A percentile compares a stretch with the other conserved stretches of the same genome.
These are phyloP conservation scores for Erythrophleum fordii DNA, from an alignment of 306 rosid genomes.

Conservation along the genomic window DNA sequence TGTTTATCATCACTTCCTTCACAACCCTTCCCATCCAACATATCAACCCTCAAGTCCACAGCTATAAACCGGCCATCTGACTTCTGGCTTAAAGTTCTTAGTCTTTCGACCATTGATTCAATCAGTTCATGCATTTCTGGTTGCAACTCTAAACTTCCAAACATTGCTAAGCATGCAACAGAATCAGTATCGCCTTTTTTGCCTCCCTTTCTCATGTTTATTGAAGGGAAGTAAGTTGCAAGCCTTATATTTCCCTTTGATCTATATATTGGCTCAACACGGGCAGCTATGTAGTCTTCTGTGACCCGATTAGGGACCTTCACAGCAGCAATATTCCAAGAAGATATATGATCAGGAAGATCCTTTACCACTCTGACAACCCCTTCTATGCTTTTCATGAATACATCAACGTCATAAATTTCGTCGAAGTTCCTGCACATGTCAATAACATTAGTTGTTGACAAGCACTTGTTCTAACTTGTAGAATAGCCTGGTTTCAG, in stretches of 20 bases:
- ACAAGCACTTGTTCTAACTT: constrained; percentile 12
- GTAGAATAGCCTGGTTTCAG: not conserved
- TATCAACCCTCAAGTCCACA: constrained; percentile 76
- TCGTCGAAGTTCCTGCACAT: constrained; percentile 75
- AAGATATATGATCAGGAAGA: constrained; percentile 61
- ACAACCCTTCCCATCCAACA: constrained; percentile 75
- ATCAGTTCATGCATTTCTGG: constrained; percentile 70
- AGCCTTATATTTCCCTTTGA: constrained; percentile 66
- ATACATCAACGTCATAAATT: constrained; percentile 70
- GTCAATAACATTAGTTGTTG: constrained; percentile 5
- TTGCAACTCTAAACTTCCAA: constrained; percentile 78
- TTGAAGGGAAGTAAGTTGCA: constrained; percentile 81
- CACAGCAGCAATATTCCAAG: constrained; percentile 66
- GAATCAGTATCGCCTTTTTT: constrained; percentile 55
- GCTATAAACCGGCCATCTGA: constrained; percentile 75
- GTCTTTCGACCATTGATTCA: constrained; percentile 70
- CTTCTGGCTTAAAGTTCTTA: constrained; percentile 74
- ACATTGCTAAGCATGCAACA: constrained; percentile 84
- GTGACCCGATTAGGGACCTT: constrained; percentile 84
- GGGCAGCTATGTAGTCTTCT: constrained; percentile 70
- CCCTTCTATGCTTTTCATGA: constrained; percentile 69
- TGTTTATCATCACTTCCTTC: constrained; percentile 54
- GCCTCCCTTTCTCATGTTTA: constrained; percentile 71
- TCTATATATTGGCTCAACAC: constrained; percentile 65
- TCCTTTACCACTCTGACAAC: constrained; percentile 72